Conservation (phyloP, 2,329 filamentous ascomycete species). For the Penicillium crustosum region DNA sequence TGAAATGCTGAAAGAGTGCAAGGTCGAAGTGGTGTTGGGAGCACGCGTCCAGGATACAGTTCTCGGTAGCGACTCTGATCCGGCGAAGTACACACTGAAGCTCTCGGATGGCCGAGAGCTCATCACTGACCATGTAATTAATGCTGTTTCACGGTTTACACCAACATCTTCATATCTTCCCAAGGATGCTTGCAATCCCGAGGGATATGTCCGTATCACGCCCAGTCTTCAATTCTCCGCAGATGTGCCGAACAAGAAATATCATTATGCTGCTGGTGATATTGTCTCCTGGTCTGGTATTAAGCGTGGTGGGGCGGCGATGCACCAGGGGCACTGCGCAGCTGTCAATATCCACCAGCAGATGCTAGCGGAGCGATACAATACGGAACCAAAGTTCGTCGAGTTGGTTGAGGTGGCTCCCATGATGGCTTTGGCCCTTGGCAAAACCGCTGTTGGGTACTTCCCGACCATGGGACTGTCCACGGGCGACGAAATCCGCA, state of each 20-base stretch:
- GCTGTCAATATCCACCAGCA: constrained; percentile 8
- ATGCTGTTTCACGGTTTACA: constrained; percentile 62
- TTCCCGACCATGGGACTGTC: constrained; percentile 5
- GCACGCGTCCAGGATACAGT: constrained; percentile 6
- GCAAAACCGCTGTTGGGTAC: constrained; percentile 4
- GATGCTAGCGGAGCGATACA: constrained; percentile 3
- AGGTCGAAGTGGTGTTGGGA: constrained; percentile 45
- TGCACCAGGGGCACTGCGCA: constrained; percentile 7
- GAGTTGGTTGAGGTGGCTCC: constrained; percentile 4
- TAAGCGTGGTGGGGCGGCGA: constrained; percentile 7
- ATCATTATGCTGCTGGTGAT: constrained; percentile 63
- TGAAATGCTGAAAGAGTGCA: constrained; percentile 57
- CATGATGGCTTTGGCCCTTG: constrained; percentile 10
- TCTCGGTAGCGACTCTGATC: neutral
- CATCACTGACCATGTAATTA: constrained; percentile 63
- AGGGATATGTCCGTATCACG: constrained; percentile 64
- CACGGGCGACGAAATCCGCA: neutral
- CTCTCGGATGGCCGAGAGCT: constrained; percentile 61
- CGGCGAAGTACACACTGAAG: constrained; percentile 44
- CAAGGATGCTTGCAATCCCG: constrained; percentile 53
- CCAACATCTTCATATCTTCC: constrained; percentile 65
- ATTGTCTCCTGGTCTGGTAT: constrained; percentile 33
- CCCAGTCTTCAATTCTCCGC: constrained; percentile 55
- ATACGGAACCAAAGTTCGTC: neutral
- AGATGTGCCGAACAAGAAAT: constrained; percentile 55